phyloP scores from a whole-genome alignment of 768 basidiomycete genomes.

The Termitomyces sp. region DNA sequence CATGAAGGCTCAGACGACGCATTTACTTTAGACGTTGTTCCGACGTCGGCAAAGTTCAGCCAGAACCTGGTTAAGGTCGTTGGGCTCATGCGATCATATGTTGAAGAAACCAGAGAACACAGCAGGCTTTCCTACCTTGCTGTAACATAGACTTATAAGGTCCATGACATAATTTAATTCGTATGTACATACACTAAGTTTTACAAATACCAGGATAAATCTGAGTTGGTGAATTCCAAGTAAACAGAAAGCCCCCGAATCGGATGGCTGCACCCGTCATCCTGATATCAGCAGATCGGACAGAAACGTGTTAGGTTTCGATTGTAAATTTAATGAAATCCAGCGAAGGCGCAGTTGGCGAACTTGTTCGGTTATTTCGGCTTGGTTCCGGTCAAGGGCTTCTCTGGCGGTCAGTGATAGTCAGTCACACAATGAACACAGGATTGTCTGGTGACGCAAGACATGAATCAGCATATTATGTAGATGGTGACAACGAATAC shows the following conservation, averaged over 20 bases:
- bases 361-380: neutral
- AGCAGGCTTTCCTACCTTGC: neutral
- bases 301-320: neutral
- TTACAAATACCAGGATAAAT: neutral
- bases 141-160: neutral
- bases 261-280: neutral
- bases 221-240: neutral
- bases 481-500: neutral
- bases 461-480: neutral
- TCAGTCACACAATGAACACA: neutral
- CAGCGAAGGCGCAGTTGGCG: neutral
- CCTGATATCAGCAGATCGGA: neutral
- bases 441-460: neutral
- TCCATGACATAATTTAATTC: neutral
- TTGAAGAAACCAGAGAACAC: conserved; percentile 33
- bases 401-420: neutral
- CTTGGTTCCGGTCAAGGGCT: neutral
- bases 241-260: neutral
- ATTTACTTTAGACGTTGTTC: conserved; percentile 62
- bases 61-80: conserved; percentile 76
- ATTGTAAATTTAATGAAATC: neutral
- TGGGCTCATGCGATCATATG: conserved; percentile 58
- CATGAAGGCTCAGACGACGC: conserved; percentile 12
- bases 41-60: conserved; percentile 80
- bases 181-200: neutral